Evolutionary conservation across 2,329 filamentous ascomycete genomes (phyloP).

Genomic region (Myriosclerotinia curreyana): DNA sequence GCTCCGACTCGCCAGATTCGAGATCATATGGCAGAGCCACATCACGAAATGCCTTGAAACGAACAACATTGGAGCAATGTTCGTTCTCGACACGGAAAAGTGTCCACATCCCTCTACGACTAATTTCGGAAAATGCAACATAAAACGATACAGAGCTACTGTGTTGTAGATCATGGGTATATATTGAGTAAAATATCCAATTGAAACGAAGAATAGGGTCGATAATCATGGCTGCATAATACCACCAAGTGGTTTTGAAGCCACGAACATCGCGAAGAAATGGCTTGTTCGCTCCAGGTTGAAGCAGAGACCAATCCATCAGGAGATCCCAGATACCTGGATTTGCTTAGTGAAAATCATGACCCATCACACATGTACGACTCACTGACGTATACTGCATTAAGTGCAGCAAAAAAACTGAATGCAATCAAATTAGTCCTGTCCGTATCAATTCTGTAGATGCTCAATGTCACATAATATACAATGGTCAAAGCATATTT

Average conservation of each 20-base stretch:
- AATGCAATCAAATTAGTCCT: slow-evolving; percentile 64
- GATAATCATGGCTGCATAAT: slow-evolving; percentile 79
- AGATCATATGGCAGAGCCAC: slow-evolving; percentile 73
- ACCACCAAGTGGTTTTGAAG: slow-evolving; percentile 75
- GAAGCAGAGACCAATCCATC: slow-evolving; percentile 94
- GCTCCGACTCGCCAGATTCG: slow-evolving; percentile 26
- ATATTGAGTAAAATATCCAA: slow-evolving; percentile 88
- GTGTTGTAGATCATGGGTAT: slow-evolving; percentile 75
- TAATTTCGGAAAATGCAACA: slow-evolving; percentile 73
- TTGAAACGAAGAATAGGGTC: slow-evolving; percentile 87
- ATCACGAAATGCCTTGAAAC: slow-evolving; percentile 86
- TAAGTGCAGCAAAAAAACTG: slow-evolving; percentile 76
- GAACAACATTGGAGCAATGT: slow-evolving; percentile 86
- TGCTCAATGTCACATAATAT: slow-evolving; percentile 71
- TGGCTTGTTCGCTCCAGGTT: slow-evolving; percentile 64
- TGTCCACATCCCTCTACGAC: slow-evolving; percentile 85
- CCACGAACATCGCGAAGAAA: slow-evolving; percentile 75
- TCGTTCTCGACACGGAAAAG: slow-evolving; percentile 96
- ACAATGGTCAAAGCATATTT: slow-evolving; percentile 87
- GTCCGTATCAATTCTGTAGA: slow-evolving; percentile 73
- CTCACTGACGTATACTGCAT: slow-evolving; percentile 76
- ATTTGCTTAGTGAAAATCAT: not conserved
- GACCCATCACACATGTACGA: slow-evolving; percentile 22
- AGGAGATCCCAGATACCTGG: slow-evolving; percentile 84
- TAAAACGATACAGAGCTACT: slow-evolving; percentile 78